A percentile compares a stretch with the other conserved stretches of the same genome.
Evolutionary conservation across 164 flowering plant species (phyloP).

Genomic region (Cinnamomum chago): DNA sequence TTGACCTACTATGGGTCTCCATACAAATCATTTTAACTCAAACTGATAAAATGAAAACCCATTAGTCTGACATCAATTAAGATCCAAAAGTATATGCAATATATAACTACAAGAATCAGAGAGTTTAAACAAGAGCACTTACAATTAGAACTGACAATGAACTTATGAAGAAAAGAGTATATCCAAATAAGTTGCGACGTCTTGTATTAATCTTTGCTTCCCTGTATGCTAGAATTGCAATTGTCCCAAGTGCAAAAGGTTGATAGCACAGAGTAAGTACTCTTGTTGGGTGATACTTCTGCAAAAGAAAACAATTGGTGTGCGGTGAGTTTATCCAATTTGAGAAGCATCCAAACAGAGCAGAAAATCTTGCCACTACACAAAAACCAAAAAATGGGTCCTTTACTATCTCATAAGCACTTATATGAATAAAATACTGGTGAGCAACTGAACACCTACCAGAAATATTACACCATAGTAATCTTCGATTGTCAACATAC

Average conservation of each 20-base stretch:
- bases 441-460: conserved; percentile 10
- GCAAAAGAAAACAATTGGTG: background rate
- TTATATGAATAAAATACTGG: background rate
- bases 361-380: background rate
- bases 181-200: conserved; percentile 47
- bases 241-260: conserved; percentile 38
- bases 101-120: background rate
- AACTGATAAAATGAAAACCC: background rate
- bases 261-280: conserved; percentile 42
- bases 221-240: conserved; percentile 30
- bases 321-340: background rate
- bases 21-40: background rate
- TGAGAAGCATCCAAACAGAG: background rate
- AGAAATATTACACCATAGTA: conserved; percentile 24
- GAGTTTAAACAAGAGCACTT: conserved; percentile 21
- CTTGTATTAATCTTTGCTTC: conserved; percentile 42
- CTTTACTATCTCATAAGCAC: background rate
- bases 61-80: background rate
- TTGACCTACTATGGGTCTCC: background rate
- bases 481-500: conserved; percentile 51
- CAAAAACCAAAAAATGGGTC: background rate
- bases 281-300: conserved; percentile 38
- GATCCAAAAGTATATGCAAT: background rate
- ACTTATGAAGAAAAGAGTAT: conserved; percentile 50
- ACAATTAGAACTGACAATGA: conserved; percentile 53